A percentile compares a stretch with the other conserved stretches of the same genome.
phyloP scores from a whole-genome alignment of 2,329 filamentous ascomycete genomes.

The Alternaria sp. region DNA sequence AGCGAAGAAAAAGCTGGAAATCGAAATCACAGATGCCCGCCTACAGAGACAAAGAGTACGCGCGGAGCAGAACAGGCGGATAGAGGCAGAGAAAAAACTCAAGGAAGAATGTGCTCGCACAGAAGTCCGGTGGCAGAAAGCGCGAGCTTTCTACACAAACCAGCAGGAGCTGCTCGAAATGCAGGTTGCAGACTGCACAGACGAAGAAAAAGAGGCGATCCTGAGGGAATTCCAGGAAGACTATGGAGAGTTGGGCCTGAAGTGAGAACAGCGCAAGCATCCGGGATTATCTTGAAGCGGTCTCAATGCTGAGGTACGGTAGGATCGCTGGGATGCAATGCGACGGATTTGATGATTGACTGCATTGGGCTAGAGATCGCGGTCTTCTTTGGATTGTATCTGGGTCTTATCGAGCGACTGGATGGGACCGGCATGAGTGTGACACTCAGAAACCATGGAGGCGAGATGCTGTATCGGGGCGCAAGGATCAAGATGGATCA shows the following conservation, averaged over 20 bases:
- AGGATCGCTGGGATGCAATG: not conserved
- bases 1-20: too few species aligned
- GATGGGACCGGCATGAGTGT: not conserved
- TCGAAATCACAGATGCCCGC: too few species aligned
- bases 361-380: not conserved
- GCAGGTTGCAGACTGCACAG: not conserved
- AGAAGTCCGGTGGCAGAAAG: not conserved
- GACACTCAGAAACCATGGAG: not conserved
- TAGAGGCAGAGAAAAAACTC: not conserved
- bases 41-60: not conserved
- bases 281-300: not conserved
- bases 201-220: not conserved
- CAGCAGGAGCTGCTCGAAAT: not conserved
- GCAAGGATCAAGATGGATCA: not conserved
- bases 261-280: not conserved
- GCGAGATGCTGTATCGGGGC: not conserved
- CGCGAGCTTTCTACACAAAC: not conserved
- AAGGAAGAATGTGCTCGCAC: not conserved
- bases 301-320: not conserved
- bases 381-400: not conserved
- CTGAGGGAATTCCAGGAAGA: not conserved
- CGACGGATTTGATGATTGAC: not conserved
- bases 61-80: not conserved
- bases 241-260: not conserved
- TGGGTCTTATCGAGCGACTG: not conserved